Evolutionary conservation across 2,329 filamentous ascomycete genomes (phyloP), one percentile per base, ranked within the genome.

Genomic region (Phaeomoniella chlamydospora): DNA sequence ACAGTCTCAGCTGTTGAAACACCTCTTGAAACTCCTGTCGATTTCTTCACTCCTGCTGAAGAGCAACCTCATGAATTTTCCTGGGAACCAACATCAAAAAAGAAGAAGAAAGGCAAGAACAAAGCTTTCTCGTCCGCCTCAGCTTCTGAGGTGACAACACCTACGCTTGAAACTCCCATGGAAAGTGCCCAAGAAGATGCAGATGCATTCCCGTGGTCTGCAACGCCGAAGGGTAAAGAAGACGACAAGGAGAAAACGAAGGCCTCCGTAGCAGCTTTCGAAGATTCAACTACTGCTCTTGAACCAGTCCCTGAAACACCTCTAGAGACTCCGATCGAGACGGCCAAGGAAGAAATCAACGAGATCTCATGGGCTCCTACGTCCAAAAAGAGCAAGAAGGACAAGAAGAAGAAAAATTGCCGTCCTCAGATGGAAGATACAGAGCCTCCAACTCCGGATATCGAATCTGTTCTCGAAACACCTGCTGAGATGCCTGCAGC

Each of bases 11-110:
- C 22, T 26, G 9, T 26, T 6, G 22, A 26, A 26, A 26, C 22
- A 9, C 22, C 22, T 9, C 22, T 26, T 26, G 22, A 26, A n/a
- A 26, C 22, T 26, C 22, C 22, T n/a, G 9, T 26, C 22, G 22
- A 26, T 26, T 26, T 26, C 22, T 26, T 26, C n/a, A 26, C 11
- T 26, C 18, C 10, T 12, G 33, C 13, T 17, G 15, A 12, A 19
- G 22, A 26, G 2, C 15, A 36, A 16, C 15, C 15, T 15, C 13
- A 29, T 2, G 49, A 50, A 18, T 38, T 41, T 15, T 29, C 39
- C 37, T 40, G 29, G 42, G 26, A 37, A 30, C 3, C 38, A 37
- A 52, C 52, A 42, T 47, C 48, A 34, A 51, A 54, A 35, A 58
- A 53, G 41, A 54, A 53, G 40, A 59, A 56, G 39, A 16, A 34